Evolutionary conservation across 2,329 filamentous ascomycete species (phyloP), one percentile per base, ranked within the genome.

Genomic region (Zymoseptoria ardabiliae): DNA sequence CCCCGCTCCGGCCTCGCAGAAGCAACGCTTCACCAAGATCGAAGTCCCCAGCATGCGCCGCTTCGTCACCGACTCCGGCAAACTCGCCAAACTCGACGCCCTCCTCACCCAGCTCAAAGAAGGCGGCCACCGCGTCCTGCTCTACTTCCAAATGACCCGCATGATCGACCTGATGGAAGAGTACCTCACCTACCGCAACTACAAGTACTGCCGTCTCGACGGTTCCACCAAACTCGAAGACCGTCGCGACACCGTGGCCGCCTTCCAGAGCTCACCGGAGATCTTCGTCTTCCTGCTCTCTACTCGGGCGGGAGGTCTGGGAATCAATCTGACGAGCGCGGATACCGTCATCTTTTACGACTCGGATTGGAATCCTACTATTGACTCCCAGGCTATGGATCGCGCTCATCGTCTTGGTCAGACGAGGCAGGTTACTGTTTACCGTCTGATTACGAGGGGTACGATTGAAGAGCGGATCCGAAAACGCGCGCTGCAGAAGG

Each of bases 141-240:
- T 99, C 20, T 99, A 99, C 81, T 99, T 99, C 89, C 94, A 99
- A 80, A 99, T 99, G 94, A 99, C 94, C 3, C 89, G 90, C 71
- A 99, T 99, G 94, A 97, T 99, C 71, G 93, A 99, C 73, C 80
- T 99, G 61, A 97, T 97, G 90, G 94, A 99, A 74, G 94, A 99
- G 76, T 99, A 97, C 69, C 81, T 99, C 60, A 97, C 94, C 0
- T 97, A 97, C 78, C 90, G 94, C 73, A 97, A 97, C 77, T 97
- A 96, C 86, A 97, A 96, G 76, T 99, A 97, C 77, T 95, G 93
- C 70, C 90, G 94, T 61, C 82, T 99, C 51, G 94, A 99, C 70
- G 94, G 94, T 72, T 96, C 91, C 19, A 99, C 94, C 50, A 99
- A 97, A 75, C 82, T 99, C 55, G 94, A 99, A 74, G 94, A 99